phyloP scores from a whole-genome alignment of 331 rosid species.

The Pyracantha coccinea region DNA sequence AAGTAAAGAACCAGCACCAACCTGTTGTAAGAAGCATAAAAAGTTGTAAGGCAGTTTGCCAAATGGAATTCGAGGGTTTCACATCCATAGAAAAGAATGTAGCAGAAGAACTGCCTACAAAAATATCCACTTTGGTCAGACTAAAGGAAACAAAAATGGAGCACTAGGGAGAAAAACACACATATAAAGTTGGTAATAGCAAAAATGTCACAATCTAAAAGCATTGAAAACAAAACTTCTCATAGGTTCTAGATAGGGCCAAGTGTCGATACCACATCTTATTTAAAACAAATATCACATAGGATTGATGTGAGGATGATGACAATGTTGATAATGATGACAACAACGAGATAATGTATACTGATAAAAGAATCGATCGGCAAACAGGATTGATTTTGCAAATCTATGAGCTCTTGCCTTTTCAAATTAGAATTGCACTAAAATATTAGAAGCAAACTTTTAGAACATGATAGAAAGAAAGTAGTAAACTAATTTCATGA shows the following conservation, averaged over 20 bases:
- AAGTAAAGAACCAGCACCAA: constrained; percentile 87
- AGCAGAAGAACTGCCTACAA: background rate
- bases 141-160: background rate
- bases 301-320: background rate
- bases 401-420: background rate
- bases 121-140: background rate
- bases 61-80: background rate
- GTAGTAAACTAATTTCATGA: background rate
- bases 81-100: background rate
- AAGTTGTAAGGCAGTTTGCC: background rate
- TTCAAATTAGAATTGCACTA: background rate
- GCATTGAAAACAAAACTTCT: background rate
- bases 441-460: background rate
- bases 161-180: background rate
- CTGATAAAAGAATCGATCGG: background rate
- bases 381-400: background rate
- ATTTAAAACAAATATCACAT: too few relatives aligned
- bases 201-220: background rate
- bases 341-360: background rate
- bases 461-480: background rate
- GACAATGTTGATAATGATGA: background rate
- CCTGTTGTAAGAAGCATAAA: constrained; percentile 43
- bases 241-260: background rate
- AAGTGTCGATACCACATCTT: too few relatives aligned
- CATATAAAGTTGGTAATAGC: background rate